Base-by-base conservation (phyloP, 2,329 filamentous ascomycete species). In the Cladosporium austrohemisphaericum region DNA sequence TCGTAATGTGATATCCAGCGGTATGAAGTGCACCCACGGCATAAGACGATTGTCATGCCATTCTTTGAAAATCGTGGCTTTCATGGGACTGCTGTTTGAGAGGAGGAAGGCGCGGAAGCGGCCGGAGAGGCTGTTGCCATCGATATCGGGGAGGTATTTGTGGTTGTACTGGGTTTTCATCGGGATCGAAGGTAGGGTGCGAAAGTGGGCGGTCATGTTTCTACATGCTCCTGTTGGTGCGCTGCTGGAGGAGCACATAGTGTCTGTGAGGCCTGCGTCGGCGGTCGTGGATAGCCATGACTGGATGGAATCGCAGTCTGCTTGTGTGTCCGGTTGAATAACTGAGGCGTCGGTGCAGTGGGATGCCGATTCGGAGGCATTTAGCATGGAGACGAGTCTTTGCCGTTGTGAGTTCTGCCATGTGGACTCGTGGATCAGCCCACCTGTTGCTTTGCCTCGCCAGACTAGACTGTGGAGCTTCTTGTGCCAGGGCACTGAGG, bases 71-170 rank as follows among this genome's bases (percentile, higher is more conserved):
- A 68, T 55, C 2, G 66, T 67, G 35, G 64, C 63, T 51, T 69
- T 69, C 38, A 69, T 55, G 2, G 58, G 58, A n/a, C 57, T 43
- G 6, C 59, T 61, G 9, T 59, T 60, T 9, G 50, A 54, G 1
- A 53, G 43, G 3, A 63, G 45, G 33, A 63, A 61, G 0, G 57
- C 60, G 9, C 62, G 61, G 48, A 66, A 70, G 8, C 68, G 62
- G 6, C 65, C 68, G 3, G 59, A 64, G 57, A 67, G 68, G 13
- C 60, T 64, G 55, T 82, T 81, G 1, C 86, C 87, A 64, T 92
- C 87, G 46, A 91, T 76, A 62, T 92, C 87, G 0, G 84, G 80
- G 2, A 91, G 72, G 60, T 79, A 86, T 64, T 88, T 90, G 68
- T 74, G 71, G 2, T 58, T 49, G 57, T 71, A 76, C 53, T 71